Evolutionary conservation across 768 basidiomycete species (phyloP).

Genomic region (Russula olivacea): DNA sequence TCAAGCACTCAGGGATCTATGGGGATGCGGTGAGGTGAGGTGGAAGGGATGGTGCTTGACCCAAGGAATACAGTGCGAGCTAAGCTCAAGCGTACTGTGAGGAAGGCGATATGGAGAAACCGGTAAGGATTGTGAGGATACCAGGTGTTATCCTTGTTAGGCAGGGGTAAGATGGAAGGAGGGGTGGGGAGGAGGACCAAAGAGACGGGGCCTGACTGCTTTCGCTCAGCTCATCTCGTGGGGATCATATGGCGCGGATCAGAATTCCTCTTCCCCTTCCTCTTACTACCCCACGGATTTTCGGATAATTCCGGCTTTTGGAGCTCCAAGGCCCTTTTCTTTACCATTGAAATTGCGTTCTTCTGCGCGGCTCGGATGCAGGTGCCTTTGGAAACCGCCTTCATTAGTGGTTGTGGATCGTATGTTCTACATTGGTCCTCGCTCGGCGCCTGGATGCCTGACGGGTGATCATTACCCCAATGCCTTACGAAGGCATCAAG

Average conservation of each 20-base stretch:
- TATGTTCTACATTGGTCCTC: background rate
- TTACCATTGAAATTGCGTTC: background rate
- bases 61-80: constrained; percentile 25
- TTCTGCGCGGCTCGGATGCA: background rate
- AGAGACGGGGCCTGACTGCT: constrained; percentile 28
- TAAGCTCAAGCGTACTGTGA: constrained; percentile 35
- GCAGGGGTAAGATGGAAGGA: too few relatives aligned
- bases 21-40: constrained; percentile 11
- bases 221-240: constrained; percentile 17
- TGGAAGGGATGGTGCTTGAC: constrained; percentile 29
- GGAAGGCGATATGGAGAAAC: constrained; percentile 52
- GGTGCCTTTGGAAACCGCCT: background rate
- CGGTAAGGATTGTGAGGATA: constrained; percentile 92
- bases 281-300: background rate
- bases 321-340: background rate
- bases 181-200: constrained; percentile 27
- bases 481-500: background rate
- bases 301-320: background rate
- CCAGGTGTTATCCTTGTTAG: constrained; percentile 52
- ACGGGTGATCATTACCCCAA: background rate
- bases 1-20: constrained; percentile 11
- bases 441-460: background rate
- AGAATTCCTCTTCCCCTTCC: background rate
- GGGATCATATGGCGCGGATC: constrained; percentile 23
- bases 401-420: background rate